Evolutionary conservation across 768 basidiomycete species (phyloP).

Genomic region (Cubamyces lactineus): DNA sequence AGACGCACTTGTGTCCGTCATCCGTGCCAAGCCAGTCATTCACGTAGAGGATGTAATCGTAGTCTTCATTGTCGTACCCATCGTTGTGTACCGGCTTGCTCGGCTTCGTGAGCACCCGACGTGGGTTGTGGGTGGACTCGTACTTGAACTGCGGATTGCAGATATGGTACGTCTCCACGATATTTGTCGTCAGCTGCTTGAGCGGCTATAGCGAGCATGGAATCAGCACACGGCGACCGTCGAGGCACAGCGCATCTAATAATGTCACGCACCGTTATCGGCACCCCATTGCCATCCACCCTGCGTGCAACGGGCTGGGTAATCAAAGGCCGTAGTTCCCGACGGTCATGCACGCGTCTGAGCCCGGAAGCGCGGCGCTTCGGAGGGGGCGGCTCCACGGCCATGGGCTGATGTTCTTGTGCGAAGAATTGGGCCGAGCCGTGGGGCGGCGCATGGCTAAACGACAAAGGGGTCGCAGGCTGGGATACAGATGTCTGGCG

Average conservation of each 20-base stretch:
- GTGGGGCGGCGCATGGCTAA: slow-evolving; percentile 54
- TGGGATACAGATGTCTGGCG: slow-evolving; percentile 65
- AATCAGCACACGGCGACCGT: slow-evolving; percentile 17
- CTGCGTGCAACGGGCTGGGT: slow-evolving; percentile 64
- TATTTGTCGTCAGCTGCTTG: slow-evolving; percentile 78
- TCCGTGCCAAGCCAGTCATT: slow-evolving; percentile 97
- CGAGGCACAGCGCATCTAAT: slow-evolving; percentile 2
- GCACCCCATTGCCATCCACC: slow-evolving; percentile 75
- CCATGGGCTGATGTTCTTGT: slow-evolving; percentile 68
- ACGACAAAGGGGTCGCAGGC: slow-evolving; percentile 75
- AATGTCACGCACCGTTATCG: slow-evolving; percentile 71
- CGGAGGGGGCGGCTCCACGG: slow-evolving; percentile 61
- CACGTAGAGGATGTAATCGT: slow-evolving; percentile 98
- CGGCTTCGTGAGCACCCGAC: slow-evolving; percentile 96
- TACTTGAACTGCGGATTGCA: slow-evolving; percentile 97
- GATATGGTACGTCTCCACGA: slow-evolving; percentile 89
- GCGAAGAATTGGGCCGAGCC: slow-evolving; percentile 59
- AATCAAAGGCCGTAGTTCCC: slow-evolving; percentile 81
- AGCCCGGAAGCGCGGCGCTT: slow-evolving; percentile 78
- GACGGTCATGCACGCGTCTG: slow-evolving; percentile 72
- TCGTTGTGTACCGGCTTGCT: slow-evolving; percentile 96
- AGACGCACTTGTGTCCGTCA: slow-evolving; percentile 88
- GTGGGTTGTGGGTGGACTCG: slow-evolving; percentile 92
- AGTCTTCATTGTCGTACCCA: slow-evolving; percentile 98
- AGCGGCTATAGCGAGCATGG: slow-evolving; percentile 48